Evolutionary conservation across 306 rosid species (phyloP).

Genomic region (Ziziphus jujuba): DNA sequence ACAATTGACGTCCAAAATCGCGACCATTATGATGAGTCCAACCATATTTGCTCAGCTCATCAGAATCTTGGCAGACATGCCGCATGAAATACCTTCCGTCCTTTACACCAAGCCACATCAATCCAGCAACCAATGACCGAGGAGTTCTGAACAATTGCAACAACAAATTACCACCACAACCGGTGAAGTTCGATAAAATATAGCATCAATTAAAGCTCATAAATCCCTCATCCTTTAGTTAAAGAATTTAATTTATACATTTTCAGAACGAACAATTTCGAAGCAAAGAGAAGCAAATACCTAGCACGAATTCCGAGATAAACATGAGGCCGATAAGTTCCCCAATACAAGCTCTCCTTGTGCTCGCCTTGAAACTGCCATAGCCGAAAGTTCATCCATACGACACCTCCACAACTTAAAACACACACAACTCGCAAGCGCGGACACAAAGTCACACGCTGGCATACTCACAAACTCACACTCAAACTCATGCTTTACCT

Average conservation of each 20-base stretch:
- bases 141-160: conserved; percentile 62
- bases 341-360: conserved; percentile 95
- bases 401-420: background rate
- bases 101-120: conserved; percentile 92
- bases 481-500: conserved; percentile 43
- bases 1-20: conserved; percentile 74
- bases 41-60: conserved; percentile 77
- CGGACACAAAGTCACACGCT: background rate
- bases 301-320: conserved; percentile 94
- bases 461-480: background rate
- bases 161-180: conserved; percentile 7
- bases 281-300: conserved; percentile 35
- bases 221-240: background rate
- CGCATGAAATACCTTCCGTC: conserved; percentile 54
- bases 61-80: conserved; percentile 71
- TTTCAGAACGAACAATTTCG: background rate
- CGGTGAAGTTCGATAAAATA: background rate
- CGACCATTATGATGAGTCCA: conserved; percentile 89
- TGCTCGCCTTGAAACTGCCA: conserved; percentile 93
- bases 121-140: conserved; percentile 81
- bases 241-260: background rate
- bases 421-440: conserved; percentile 1
- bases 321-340: conserved; percentile 91
- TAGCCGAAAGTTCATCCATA: conserved; percentile 3
- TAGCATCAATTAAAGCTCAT: background rate